These are phyloP conservation scores for Scleroderma bovista DNA, from an alignment of 768 basidiomycete species.

Conservation along the genomic window DNA sequence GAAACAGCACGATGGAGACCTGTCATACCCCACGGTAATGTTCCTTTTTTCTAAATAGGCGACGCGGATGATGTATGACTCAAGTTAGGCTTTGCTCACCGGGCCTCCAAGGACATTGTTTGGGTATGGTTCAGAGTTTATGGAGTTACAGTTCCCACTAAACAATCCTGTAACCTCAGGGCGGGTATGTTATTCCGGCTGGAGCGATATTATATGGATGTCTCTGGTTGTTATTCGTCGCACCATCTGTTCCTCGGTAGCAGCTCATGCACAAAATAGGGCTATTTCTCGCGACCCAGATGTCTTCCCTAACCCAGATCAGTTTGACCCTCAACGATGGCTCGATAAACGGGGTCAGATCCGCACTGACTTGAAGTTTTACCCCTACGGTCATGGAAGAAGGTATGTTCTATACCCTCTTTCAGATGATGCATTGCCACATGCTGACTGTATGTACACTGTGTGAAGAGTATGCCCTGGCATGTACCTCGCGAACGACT, in stretches of 20 bases:
- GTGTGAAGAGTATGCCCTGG: constrained; percentile 50
- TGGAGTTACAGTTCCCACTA: constrained; percentile 29
- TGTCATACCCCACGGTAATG: constrained; percentile 21
- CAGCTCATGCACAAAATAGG: constrained; percentile 20
- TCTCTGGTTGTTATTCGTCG: constrained; percentile 13
- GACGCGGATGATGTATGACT: not conserved
- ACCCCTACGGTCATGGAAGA: constrained; percentile 51
- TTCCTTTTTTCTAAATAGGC: not conserved
- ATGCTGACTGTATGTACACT: not conserved
- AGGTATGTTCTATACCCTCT: constrained; percentile 19
- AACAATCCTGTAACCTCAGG: constrained; percentile 3
- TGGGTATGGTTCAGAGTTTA: constrained; percentile 37
- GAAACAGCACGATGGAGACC: constrained; percentile 35
- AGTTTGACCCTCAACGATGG: constrained; percentile 56
- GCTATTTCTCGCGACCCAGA: constrained; percentile 47
- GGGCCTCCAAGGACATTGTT: constrained; percentile 54
- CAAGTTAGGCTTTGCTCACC: constrained; percentile 46
- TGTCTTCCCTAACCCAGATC: constrained; percentile 46
- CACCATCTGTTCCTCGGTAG: not conserved
- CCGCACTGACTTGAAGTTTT: constrained; percentile 42
- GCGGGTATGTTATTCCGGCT: constrained; percentile 18
- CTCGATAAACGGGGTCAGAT: constrained; percentile 37
- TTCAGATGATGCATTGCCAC: not conserved
- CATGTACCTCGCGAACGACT: constrained; percentile 39
- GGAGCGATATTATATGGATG: constrained; percentile 16